phyloP scores from a whole-genome alignment of 202 grass and related monocot genomes.

The Eragrostis tef region DNA sequence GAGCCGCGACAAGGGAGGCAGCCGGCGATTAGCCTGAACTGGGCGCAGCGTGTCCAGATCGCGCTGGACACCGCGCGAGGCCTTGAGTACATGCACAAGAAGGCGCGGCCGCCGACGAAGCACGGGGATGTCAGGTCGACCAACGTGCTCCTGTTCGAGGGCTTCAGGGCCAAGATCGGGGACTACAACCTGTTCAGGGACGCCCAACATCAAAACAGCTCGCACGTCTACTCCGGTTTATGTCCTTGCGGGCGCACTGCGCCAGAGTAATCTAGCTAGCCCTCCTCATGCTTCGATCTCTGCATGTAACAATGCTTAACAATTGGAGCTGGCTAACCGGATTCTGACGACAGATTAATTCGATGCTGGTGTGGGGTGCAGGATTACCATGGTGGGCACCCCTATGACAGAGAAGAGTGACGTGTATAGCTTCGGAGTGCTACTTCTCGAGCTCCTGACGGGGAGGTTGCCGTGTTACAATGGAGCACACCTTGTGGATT shows the following conservation, averaged over 20 bases:
- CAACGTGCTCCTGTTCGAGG: constrained; percentile 78
- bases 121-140: constrained; percentile 67
- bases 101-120: constrained; percentile 49
- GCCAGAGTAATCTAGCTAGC: constrained; percentile 50
- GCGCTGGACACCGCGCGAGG: constrained; percentile 67
- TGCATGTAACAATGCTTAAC: too few species aligned
- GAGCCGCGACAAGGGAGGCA: neutral
- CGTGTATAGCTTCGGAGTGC: constrained; percentile 66
- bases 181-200: constrained; percentile 75
- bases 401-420: constrained; percentile 67
- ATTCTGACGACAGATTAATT: constrained; percentile 1
- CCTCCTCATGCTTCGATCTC: too few species aligned
- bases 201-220: constrained; percentile 37
- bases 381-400: constrained; percentile 54
- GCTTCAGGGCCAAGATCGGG: constrained; percentile 64
- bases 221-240: constrained; percentile 61
- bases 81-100: constrained; percentile 80
- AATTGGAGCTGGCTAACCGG: too few species aligned
- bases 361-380: neutral
- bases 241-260: constrained; percentile 35
- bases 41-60: constrained; percentile 62
- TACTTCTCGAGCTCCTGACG: constrained; percentile 73
- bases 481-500: constrained; percentile 54
- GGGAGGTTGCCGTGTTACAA: constrained; percentile 65
- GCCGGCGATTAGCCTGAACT: constrained; percentile 51